Conservation (phyloP, 2,329 filamentous ascomycete genomes). For the Aspergillus novoparasiticus region DNA sequence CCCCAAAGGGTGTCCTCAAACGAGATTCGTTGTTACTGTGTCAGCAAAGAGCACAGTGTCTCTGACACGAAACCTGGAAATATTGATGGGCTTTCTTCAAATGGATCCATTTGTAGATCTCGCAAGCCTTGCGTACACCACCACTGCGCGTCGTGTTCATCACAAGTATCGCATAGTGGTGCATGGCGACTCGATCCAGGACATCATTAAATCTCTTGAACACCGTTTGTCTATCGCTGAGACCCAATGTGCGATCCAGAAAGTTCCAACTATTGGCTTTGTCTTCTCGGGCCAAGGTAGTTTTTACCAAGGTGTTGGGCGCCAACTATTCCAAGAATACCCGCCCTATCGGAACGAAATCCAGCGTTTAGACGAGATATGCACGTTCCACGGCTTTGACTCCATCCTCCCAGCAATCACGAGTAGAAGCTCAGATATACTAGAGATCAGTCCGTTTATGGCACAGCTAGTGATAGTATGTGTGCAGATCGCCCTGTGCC, state of each 20-base stretch:
- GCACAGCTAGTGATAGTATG: constrained; percentile 42
- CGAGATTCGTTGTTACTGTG: constrained; percentile 57
- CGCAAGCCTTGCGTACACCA: constrained; percentile 62
- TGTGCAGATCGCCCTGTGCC: constrained; percentile 44
- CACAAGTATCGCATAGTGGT: constrained; percentile 18
- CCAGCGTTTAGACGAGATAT: constrained; percentile 26
- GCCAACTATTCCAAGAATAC: constrained; percentile 32
- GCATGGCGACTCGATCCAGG: constrained; percentile 1
- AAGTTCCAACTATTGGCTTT: constrained; percentile 34
- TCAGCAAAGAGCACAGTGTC: constrained; percentile 55
- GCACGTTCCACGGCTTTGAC: constrained; percentile 27
- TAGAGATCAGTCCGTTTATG: constrained; percentile 16
- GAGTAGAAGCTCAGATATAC: not conserved
- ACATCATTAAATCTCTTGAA: constrained; percentile 52
- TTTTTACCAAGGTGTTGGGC: constrained; percentile 28
- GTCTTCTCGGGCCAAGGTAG: constrained; percentile 40
- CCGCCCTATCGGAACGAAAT: constrained; percentile 27
- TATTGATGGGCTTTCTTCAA: constrained; percentile 49
- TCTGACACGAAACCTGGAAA: constrained; percentile 55
- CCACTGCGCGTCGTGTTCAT: constrained; percentile 57
- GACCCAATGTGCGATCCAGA: not conserved
- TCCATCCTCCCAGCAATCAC: constrained; percentile 25
- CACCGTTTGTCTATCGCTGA: constrained; percentile 42
- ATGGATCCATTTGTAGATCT: not conserved
- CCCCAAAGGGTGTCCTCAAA: constrained; percentile 46